phyloP scores from a whole-genome alignment of 441 rosid species.

The Pelargonium citronellum region DNA sequence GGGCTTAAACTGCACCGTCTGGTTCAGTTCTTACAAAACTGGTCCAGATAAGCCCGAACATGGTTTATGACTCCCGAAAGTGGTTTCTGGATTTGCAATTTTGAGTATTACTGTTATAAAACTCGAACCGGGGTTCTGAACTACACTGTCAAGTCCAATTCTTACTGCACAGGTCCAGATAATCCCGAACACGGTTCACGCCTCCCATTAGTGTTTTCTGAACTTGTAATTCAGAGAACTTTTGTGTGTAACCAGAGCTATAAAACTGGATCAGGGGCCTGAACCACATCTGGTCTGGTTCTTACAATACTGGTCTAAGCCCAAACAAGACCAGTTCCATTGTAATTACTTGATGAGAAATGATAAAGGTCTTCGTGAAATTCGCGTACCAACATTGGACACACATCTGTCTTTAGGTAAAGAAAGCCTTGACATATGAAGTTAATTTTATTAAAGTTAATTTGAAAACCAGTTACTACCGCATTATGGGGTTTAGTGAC shows the following conservation, averaged over 20 bases:
- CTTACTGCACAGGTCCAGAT: too few relatives aligned
- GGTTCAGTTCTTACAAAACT: background rate
- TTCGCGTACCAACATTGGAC: background rate
- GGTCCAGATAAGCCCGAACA: background rate
- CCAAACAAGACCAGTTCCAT: background rate
- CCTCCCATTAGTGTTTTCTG: too few relatives aligned
- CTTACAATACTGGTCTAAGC: constrained; percentile 1
- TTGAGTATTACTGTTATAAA: too few relatives aligned
- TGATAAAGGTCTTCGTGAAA: background rate
- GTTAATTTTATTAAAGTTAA: background rate
- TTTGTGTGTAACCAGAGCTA: background rate
- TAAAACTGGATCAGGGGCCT: constrained; percentile 1
- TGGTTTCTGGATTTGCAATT: too few relatives aligned
- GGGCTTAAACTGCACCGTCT: background rate
- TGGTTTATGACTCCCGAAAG: background rate
- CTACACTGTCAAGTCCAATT: too few relatives aligned
- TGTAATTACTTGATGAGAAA: background rate
- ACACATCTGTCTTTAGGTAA: background rate
- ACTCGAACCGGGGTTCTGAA: too few relatives aligned
- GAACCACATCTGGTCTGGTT: background rate
- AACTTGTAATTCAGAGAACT: too few relatives aligned
- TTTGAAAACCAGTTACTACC: background rate
- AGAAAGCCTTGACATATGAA: background rate
- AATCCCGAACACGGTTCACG: background rate
- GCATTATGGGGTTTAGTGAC: background rate